Evolutionary conservation across 441 rosid species (phyloP).

Genomic region (Populus trichocarpa): DNA sequence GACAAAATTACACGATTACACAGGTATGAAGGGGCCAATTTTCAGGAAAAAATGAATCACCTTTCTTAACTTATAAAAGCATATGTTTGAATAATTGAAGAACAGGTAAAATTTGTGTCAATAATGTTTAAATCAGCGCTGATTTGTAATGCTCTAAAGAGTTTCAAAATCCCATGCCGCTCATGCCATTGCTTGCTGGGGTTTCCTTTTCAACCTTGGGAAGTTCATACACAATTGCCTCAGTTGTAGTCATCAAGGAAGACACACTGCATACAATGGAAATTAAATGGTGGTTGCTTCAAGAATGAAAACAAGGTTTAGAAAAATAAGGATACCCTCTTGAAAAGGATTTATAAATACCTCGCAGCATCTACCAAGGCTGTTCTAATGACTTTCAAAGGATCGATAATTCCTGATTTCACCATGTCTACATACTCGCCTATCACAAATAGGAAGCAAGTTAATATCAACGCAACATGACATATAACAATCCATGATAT

Average conservation of each 20-base stretch:
- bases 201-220: conserved; percentile 64
- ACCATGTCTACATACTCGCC: conserved; percentile 77
- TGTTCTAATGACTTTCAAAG: conserved; percentile 65
- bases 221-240: conserved; percentile 60
- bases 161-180: conserved; percentile 10
- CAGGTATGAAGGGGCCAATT: not conserved
- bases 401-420: conserved; percentile 62
- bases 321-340: not conserved
- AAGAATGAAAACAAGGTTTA: not conserved
- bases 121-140: not conserved
- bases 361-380: conserved; percentile 70
- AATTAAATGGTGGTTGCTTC: not conserved
- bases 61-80: not conserved
- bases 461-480: not conserved
- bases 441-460: conserved; percentile 4
- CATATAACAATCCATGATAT: not conserved
- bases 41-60: not conserved
- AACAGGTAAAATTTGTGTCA: not conserved
- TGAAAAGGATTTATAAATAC: conserved; percentile 18
- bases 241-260: conserved; percentile 70
- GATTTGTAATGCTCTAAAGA: not conserved
- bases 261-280: conserved; percentile 45
- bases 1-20: no score
- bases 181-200: conserved; percentile 46
- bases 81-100: not conserved